Percentiles rank a stretch among this genome's conserved stretches.
Conservation (phyloP, 2,329 filamentous ascomycete genomes). For the Penicillium paneum region DNA sequence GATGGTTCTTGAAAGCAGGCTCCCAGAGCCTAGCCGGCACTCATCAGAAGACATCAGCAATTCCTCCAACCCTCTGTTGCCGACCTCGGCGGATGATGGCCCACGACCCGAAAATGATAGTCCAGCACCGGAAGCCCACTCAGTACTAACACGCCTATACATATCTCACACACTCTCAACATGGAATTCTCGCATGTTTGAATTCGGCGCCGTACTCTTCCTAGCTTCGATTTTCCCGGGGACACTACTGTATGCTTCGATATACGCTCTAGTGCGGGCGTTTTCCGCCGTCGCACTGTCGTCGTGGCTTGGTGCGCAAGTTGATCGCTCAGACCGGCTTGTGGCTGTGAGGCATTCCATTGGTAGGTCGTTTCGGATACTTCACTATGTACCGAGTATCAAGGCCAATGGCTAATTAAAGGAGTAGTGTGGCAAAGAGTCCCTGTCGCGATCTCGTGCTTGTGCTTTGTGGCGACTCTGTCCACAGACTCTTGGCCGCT, state of each 20-base stretch:
- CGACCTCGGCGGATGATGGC: not conserved
- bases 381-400: not conserved
- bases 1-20: not conserved
- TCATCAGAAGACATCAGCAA: not conserved
- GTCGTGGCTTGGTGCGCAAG: conserved; percentile 55
- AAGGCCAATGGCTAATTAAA: not conserved
- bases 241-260: conserved; percentile 63
- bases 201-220: conserved; percentile 61
- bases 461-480: conserved; percentile 43
- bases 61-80: not conserved
- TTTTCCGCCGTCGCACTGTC: conserved; percentile 58
- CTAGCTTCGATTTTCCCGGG: conserved; percentile 55
- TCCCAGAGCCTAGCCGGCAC: not conserved
- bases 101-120: not conserved
- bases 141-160: conserved; percentile 45
- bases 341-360: conserved; percentile 52
- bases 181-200: conserved; percentile 63
- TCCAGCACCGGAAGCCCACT: conserved; percentile 1
- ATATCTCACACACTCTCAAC: conserved; percentile 45
- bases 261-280: conserved; percentile 65
- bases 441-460: conserved; percentile 49
- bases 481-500: conserved; percentile 1
- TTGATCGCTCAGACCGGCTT: conserved; percentile 57
- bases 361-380: conserved; percentile 18
- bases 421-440: conserved; percentile 35